A percentile compares a stretch with the other conserved stretches of the same genome.
phyloP scores from a whole-genome alignment of 1,284 basidiomycete species.

The Pseudozyma sp. region DNA sequence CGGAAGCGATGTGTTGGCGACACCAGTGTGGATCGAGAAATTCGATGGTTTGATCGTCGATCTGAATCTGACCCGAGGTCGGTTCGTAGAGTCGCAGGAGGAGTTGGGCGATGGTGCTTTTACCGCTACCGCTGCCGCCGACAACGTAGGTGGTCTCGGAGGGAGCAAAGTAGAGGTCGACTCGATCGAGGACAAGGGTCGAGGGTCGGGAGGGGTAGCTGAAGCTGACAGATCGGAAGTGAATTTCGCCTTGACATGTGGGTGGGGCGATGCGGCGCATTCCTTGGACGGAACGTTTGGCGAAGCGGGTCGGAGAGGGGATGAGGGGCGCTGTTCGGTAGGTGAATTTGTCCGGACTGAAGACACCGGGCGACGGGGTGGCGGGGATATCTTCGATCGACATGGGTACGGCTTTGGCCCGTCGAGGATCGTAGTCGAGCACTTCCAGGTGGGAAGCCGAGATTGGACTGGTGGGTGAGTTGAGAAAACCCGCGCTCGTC shows the following conservation, averaged over 20 bases:
- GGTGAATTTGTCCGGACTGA: slow-evolving; percentile 26
- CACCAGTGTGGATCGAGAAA: slow-evolving; percentile 80
- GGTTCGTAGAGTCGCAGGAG: slow-evolving; percentile 81
- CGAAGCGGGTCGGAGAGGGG: not conserved
- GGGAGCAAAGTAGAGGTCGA: slow-evolving; percentile 80
- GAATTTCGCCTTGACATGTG: slow-evolving; percentile 78
- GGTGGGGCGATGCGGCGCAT: slow-evolving; percentile 50
- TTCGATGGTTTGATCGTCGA: slow-evolving; percentile 84
- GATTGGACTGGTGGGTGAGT: not conserved
- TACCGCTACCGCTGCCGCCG: slow-evolving; percentile 89
- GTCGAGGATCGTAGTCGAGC: slow-evolving; percentile 29
- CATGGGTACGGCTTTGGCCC: slow-evolving; percentile 48
- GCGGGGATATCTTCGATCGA: slow-evolving; percentile 44
- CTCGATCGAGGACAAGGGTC: slow-evolving; percentile 75
- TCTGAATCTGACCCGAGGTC: slow-evolving; percentile 72
- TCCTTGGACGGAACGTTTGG: slow-evolving; percentile 20
- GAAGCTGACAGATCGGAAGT: slow-evolving; percentile 81
- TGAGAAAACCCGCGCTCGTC: not conserved
- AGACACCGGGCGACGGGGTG: slow-evolving; percentile 14
- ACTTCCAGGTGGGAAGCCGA: slow-evolving; percentile 12
- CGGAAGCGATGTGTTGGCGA: slow-evolving; percentile 78
- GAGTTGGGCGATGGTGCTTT: slow-evolving; percentile 88
- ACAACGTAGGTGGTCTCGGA: slow-evolving; percentile 91
- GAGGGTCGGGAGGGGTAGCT: slow-evolving; percentile 85
- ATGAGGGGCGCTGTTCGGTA: slow-evolving; percentile 1